Evolutionary conservation across 2,329 filamentous ascomycete species (phyloP).

Genomic region (Sclerotinia nivalis): DNA sequence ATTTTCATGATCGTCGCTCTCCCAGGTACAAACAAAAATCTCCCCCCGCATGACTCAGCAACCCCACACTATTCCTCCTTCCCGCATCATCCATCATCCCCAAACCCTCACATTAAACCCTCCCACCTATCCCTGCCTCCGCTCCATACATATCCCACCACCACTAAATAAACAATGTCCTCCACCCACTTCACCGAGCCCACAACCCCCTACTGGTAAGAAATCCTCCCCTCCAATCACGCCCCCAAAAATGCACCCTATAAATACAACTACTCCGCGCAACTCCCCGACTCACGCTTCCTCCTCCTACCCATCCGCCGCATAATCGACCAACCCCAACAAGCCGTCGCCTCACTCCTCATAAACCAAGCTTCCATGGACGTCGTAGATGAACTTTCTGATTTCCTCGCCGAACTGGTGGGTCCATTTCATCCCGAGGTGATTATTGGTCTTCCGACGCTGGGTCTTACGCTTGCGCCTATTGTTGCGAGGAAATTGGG

Average conservation of each 20-base stretch:
- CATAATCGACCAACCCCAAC: constrained; percentile 21
- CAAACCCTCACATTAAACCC: too few species aligned
- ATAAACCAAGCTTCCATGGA: constrained; percentile 35
- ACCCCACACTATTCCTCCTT: neutral
- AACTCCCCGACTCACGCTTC: constrained; percentile 31
- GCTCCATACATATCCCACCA: neutral
- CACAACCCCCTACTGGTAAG: constrained; percentile 38
- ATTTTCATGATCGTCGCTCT: neutral
- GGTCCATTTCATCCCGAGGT: constrained; percentile 29
- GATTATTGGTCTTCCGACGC: constrained; percentile 36
- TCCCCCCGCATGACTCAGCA: constrained; percentile 7
- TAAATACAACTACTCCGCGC: constrained; percentile 32
- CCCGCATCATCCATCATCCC: neutral
- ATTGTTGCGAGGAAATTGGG: constrained; percentile 33
- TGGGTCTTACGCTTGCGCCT: constrained; percentile 34
- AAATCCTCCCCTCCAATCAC: constrained; percentile 25
- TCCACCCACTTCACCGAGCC: constrained; percentile 32
- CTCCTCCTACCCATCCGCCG: constrained; percentile 36
- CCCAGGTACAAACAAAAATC: neutral
- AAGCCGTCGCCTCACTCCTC: constrained; percentile 37
- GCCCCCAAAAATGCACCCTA: constrained; percentile 26
- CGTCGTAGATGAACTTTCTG: constrained; percentile 29
- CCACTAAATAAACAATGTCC: neutral
- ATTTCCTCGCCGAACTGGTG: constrained; percentile 28
- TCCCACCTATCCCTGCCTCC: neutral